Conservation (phyloP, 2,329 filamentous ascomycete genomes). For the Colletotrichum camelliae region DNA sequence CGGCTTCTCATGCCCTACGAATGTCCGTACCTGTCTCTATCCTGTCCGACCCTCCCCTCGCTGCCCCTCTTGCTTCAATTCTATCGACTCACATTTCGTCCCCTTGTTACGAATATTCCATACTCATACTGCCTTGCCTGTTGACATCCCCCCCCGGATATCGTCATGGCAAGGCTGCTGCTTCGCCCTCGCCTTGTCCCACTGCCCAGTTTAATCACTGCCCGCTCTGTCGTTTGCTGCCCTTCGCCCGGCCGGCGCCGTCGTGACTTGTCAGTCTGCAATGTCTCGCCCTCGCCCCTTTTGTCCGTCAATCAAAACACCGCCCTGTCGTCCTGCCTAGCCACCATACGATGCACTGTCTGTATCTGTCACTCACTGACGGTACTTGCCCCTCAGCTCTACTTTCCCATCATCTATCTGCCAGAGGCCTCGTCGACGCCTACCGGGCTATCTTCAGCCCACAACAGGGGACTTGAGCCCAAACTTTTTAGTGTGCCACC, state of each 20-base stretch:
- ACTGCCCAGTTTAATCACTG: background rate
- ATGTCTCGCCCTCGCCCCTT: slow-evolving; percentile 17
- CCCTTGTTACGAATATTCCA: background rate
- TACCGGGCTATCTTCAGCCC: slow-evolving; percentile 24
- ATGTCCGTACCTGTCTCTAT: background rate
- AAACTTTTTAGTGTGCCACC: slow-evolving; percentile 19
- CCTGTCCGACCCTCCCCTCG: background rate
- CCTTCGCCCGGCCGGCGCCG: background rate
- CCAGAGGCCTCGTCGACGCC: slow-evolving; percentile 7
- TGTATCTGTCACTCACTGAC: background rate
- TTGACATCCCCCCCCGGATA: background rate
- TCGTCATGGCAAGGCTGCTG: background rate
- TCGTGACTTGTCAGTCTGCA: slow-evolving; percentile 15
- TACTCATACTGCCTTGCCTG: background rate
- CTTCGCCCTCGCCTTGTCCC: background rate
- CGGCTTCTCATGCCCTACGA: background rate
- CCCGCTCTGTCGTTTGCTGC: background rate
- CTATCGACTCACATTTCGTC: background rate
- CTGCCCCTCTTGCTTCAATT: background rate
- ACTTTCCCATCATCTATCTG: slow-evolving; percentile 1
- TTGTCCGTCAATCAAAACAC: background rate
- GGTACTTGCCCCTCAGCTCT: background rate
- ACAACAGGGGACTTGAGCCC: slow-evolving; percentile 9
- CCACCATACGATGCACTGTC: background rate
- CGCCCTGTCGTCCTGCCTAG: background rate